Percentiles rank a stretch among this genome's conserved stretches.
Evolutionary conservation across 768 basidiomycete species (phyloP).

Genomic region (Leccinellum luteum): DNA sequence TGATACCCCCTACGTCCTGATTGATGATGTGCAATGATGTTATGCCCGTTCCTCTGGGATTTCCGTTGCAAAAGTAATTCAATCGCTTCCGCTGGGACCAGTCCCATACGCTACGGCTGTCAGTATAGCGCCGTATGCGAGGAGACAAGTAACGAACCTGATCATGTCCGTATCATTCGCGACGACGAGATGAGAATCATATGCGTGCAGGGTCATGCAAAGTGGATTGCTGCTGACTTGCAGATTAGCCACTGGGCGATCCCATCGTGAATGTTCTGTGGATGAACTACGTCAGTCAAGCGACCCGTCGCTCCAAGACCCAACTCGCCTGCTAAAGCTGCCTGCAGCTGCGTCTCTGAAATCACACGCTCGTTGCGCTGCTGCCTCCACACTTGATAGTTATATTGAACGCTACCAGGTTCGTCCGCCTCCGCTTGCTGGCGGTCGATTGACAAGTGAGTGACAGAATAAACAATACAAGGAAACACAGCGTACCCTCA

Average conservation of each 20-base stretch:
- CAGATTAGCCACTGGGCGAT: conserved; percentile 64
- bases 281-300: not conserved
- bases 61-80: conserved; percentile 86
- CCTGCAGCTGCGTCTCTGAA: conserved; percentile 65
- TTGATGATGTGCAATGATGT: conserved; percentile 92
- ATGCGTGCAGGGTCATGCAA: conserved; percentile 88
- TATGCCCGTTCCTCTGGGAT: conserved; percentile 75
- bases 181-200: conserved; percentile 83
- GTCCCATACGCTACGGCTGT: conserved; percentile 76
- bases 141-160: conserved; percentile 47
- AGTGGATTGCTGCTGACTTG: conserved; percentile 60
- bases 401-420: conserved; percentile 90
- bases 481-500: conserved; percentile 66
- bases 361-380: conserved; percentile 83
- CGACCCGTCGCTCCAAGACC: conserved; percentile 20
- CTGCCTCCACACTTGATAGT: conserved; percentile 94
- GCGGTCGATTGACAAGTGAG: conserved; percentile 13
- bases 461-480: not conserved
- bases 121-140: not conserved
- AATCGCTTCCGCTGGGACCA: conserved; percentile 82
- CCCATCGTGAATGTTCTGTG: conserved; percentile 67
- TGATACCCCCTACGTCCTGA: conserved; percentile 89
- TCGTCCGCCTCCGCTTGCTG: conserved; percentile 95
- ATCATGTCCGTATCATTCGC: conserved; percentile 86
- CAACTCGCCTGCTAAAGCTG: conserved; percentile 68